Evolutionary conservation across 2,329 filamentous ascomycete species (phyloP).

Genomic region (Cercospora sp.): DNA sequence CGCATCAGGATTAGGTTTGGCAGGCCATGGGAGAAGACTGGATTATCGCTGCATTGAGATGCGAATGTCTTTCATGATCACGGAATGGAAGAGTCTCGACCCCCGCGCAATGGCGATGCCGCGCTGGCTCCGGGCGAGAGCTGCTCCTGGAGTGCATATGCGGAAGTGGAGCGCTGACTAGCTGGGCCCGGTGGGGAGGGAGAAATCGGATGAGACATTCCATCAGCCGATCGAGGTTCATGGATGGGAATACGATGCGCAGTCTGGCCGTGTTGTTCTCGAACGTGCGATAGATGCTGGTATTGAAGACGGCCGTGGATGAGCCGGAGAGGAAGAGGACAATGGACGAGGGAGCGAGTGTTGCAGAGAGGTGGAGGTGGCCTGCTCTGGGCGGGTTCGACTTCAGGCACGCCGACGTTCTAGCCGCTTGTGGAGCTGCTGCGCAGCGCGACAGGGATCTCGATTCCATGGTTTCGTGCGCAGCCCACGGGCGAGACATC

Average conservation of each 20-base stretch:
- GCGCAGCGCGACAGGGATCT: not conserved
- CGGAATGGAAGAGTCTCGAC: not conserved
- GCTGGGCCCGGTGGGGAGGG: not conserved
- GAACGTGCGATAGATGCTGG: not conserved
- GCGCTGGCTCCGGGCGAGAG: not conserved
- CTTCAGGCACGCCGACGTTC: not conserved
- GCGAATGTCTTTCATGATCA: not conserved
- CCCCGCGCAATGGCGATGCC: not conserved
- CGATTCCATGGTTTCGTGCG: not conserved
- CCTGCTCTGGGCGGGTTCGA: not conserved
- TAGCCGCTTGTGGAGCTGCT: not conserved
- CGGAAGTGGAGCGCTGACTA: not conserved
- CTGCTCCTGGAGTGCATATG: slow-evolving; percentile 1
- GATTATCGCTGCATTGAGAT: not conserved
- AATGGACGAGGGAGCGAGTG: not conserved
- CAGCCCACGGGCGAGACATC: not conserved
- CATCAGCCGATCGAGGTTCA: not conserved
- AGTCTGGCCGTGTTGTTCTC: not conserved
- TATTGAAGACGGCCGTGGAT: not conserved
- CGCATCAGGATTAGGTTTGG: not conserved
- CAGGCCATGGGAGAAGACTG: not conserved
- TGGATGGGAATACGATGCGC: not conserved
- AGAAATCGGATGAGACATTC: not conserved
- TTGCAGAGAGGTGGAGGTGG: not conserved
- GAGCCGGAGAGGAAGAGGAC: not conserved